Evolutionary conservation across 2,329 filamentous ascomycete genomes (phyloP).

Genomic region (Hirsutella minnesotensis): DNA sequence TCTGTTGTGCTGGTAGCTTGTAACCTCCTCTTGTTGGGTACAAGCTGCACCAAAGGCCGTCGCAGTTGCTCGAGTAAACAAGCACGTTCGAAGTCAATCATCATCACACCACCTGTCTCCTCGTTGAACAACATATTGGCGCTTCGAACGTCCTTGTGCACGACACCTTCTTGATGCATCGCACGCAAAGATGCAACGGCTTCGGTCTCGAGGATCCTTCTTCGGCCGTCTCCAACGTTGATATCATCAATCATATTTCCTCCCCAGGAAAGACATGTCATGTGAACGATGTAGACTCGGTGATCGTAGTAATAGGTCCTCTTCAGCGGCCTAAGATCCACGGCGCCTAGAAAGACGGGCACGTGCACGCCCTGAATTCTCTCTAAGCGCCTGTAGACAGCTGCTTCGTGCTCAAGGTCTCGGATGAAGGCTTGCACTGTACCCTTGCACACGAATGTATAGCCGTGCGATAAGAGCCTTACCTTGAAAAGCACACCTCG

Average conservation of each 20-base stretch:
- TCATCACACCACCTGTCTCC: conserved; percentile 13
- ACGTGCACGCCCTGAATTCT: conserved; percentile 21
- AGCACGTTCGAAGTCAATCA: conserved; percentile 20
- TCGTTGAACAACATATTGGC: conserved; percentile 16
- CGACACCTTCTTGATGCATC: conserved; percentile 14
- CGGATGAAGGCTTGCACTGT: no score
- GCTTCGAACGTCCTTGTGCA: conserved; percentile 13
- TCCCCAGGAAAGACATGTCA: conserved; percentile 8
- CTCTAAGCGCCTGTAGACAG: conserved; percentile 21
- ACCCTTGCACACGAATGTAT: conserved; percentile 32
- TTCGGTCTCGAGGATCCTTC: not conserved
- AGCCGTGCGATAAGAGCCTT: conserved; percentile 26
- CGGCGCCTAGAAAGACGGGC: conserved; percentile 25
- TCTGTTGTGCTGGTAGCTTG: no score
- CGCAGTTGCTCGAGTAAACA: conserved; percentile 9
- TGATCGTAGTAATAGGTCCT: no score
- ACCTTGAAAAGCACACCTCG: conserved; percentile 29
- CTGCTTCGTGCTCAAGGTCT: conserved; percentile 22
- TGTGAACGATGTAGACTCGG: conserved; percentile 18
- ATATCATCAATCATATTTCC: not conserved
- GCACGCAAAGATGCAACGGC: conserved; percentile 7
- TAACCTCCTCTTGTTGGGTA: conserved; percentile 14
- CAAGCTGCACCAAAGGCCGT: conserved; percentile 8
- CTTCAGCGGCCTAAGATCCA: conserved; percentile 21
- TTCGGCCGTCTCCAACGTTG: not conserved